These are phyloP conservation scores for Gliomastix tumulicola DNA, from an alignment of 2,329 filamentous ascomycete species.

Conservation along the genomic window DNA sequence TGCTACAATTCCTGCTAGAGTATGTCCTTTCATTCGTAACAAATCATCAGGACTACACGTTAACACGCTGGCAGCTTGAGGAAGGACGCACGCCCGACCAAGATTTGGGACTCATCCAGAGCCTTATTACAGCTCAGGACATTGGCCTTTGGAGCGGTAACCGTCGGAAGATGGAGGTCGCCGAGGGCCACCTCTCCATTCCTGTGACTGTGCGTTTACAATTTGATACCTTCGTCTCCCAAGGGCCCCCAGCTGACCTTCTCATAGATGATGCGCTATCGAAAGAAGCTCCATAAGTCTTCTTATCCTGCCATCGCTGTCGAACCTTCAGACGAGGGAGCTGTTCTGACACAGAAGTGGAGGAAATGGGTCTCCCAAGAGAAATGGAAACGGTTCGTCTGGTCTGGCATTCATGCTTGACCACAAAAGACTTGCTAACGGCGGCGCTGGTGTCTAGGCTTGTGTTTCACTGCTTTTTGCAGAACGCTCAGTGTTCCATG, in stretches of 20 bases:
- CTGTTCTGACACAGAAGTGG: constrained; percentile 58
- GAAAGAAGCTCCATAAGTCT: constrained; percentile 51
- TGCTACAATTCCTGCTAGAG: constrained; percentile 1
- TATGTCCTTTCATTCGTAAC: too few species aligned
- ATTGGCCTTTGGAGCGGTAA: constrained; percentile 48
- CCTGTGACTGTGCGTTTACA: constrained; percentile 31
- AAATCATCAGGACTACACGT: too few species aligned
- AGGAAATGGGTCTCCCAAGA: constrained; percentile 56
- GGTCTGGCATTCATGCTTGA: neutral
- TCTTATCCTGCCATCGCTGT: constrained; percentile 45
- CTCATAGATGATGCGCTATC: constrained; percentile 43
- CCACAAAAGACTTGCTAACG: neutral
- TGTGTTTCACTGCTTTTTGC: constrained; percentile 56
- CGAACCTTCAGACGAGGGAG: constrained; percentile 44
- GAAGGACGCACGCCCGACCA: too few species aligned
- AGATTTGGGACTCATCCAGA: constrained; percentile 31
- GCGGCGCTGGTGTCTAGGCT: too few species aligned
- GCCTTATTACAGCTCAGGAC: constrained; percentile 40
- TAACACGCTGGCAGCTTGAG: too few species aligned
- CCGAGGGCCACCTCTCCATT: constrained; percentile 40
- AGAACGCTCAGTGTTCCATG: constrained; percentile 63
- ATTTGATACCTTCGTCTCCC: constrained; percentile 5
- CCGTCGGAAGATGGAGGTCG: constrained; percentile 48
- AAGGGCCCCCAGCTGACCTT: neutral
- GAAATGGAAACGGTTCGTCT: constrained; percentile 53